Evolutionary conservation across 1,139 yeast species (phyloP).

Genomic region (Eremothecium sinecaudum): DNA sequence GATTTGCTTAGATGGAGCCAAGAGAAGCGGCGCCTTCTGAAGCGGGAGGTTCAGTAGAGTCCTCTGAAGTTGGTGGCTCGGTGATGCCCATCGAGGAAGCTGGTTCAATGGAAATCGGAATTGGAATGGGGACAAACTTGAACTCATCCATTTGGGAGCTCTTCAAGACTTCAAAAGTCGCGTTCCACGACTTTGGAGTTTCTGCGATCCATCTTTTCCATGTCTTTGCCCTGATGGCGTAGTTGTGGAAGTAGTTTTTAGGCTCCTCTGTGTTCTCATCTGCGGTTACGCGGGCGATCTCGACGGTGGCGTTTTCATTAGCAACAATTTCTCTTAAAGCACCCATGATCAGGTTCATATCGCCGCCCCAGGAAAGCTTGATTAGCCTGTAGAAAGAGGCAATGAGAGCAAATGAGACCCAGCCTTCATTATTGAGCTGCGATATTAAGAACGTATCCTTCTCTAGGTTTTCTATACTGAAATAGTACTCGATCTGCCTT

Average conservation of each 20-base stretch:
- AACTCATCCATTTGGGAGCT: slow-evolving; percentile 21
- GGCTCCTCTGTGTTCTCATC: slow-evolving; percentile 6
- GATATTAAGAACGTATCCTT: slow-evolving; percentile 27
- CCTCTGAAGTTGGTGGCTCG: too few species aligned
- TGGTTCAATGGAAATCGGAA: slow-evolving; percentile 10
- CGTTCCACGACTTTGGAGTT: slow-evolving; percentile 20
- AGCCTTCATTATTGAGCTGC: slow-evolving; percentile 28
- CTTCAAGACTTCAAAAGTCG: slow-evolving; percentile 9
- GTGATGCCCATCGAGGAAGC: too few species aligned
- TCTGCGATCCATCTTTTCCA: slow-evolving; percentile 23
- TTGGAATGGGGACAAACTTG: slow-evolving; percentile 13
- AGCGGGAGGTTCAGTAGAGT: too few species aligned
- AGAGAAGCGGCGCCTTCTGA: too few species aligned
- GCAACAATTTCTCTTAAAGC: slow-evolving; percentile 30
- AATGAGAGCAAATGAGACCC: slow-evolving; percentile 26
- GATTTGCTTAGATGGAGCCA: too few species aligned
- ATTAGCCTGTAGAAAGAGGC: slow-evolving; percentile 29
- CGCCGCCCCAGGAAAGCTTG: slow-evolving; percentile 31
- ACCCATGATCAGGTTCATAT: slow-evolving; percentile 26
- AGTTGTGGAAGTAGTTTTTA: slow-evolving; percentile 14
- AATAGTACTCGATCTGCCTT: slow-evolving; percentile 79
- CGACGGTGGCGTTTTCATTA: slow-evolving; percentile 26
- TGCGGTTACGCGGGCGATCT: slow-evolving; percentile 15
- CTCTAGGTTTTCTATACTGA: slow-evolving; percentile 69
- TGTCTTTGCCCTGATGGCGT: slow-evolving; percentile 25